phyloP scores from a whole-genome alignment of 2,329 filamentous ascomycete species.

The Ophiostoma ulmi region DNA sequence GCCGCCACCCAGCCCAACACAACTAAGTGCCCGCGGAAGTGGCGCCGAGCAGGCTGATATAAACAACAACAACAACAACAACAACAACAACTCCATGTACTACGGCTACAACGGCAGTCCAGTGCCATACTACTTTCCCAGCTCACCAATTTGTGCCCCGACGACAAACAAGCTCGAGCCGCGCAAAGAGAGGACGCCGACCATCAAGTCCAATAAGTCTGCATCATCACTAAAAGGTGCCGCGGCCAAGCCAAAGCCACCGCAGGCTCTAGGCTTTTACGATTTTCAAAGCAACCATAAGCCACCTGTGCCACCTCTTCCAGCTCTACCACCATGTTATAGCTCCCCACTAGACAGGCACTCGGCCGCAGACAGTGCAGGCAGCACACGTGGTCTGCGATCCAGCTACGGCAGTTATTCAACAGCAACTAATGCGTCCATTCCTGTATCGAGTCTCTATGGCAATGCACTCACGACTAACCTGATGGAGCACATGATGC shows the following conservation, averaged over 20 bases:
- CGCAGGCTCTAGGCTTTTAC: constrained; percentile 18
- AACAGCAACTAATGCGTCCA: constrained; percentile 14
- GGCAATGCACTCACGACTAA: constrained; percentile 25
- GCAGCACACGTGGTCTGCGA: constrained; percentile 5
- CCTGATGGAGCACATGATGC: constrained; percentile 18
- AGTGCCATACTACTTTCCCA: constrained; percentile 32
- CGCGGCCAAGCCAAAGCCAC: not conserved
- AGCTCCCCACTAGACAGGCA: not conserved
- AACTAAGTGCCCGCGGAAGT: constrained; percentile 15
- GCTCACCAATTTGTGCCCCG: constrained; percentile 38
- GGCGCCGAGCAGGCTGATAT: not conserved
- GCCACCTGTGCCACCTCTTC: constrained; percentile 10
- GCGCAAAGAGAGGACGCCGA: constrained; percentile 28
- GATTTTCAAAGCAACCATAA: constrained; percentile 16
- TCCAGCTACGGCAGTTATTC: constrained; percentile 24
- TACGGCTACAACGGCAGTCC: constrained; percentile 14
- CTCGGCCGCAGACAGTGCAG: not conserved
- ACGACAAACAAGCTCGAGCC: constrained; percentile 37
- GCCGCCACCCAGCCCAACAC: constrained; percentile 30
- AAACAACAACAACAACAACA: not conserved
- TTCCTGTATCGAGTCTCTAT: constrained; percentile 8
- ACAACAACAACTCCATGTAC: not conserved
- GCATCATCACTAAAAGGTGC: not conserved
- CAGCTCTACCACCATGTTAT: constrained; percentile 9
- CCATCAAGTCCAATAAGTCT: constrained; percentile 16